These are phyloP conservation scores for Arxiozyma bovina DNA, from an alignment of 1,139 yeast genomes.

Conservation along the genomic window DNA sequence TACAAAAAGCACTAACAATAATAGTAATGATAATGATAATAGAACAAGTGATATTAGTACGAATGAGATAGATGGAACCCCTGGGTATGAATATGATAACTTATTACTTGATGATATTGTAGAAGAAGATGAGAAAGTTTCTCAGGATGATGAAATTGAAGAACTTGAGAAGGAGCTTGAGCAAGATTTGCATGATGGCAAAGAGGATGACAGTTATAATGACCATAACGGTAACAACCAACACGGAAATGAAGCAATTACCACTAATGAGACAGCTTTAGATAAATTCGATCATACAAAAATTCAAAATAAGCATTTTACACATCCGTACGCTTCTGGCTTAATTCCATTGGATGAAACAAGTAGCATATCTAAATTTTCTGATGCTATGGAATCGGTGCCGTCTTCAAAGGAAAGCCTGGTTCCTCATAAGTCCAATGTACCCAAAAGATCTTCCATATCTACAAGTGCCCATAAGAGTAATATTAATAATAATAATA, in stretches of 20 bases:
- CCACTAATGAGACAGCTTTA: not conserved
- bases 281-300: not conserved
- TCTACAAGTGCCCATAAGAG: not conserved
- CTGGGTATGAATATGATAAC: conserved; percentile 4
- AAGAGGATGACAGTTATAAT: not conserved
- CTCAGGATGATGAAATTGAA: not conserved
- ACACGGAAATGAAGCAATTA: conserved; percentile 2
- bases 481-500: too few species aligned
- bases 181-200: conserved; percentile 2
- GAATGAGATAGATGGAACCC: not conserved
- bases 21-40: too few species aligned
- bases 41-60: not conserved
- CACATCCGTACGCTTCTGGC: not conserved
- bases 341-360: conserved; percentile 16
- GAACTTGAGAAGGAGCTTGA: not conserved
- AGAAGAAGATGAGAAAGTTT: conserved; percentile 5
- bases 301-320: conserved; percentile 3
- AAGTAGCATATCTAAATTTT: conserved; percentile 23
- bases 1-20: not conserved
- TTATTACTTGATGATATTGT: conserved; percentile 6
- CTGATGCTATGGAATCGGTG: conserved; percentile 24
- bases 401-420: conserved; percentile 7
- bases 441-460: not conserved
- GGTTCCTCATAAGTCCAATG: not conserved
- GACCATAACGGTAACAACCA: not conserved